Evolutionary conservation across 2,329 filamentous ascomycete genomes (phyloP).

Genomic region (Teratosphaeria zuluensis): DNA sequence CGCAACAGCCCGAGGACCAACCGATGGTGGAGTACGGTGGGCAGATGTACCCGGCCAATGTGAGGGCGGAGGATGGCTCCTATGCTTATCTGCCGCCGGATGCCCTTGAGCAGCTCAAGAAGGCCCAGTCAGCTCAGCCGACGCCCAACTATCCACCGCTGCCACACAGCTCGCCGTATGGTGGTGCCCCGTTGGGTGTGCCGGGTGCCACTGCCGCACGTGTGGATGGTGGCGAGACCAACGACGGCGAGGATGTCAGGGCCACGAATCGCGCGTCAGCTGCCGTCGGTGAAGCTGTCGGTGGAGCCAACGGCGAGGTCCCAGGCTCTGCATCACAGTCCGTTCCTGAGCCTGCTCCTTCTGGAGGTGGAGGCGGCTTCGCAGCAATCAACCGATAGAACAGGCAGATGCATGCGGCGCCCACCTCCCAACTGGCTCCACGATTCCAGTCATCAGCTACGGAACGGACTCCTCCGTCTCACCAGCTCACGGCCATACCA

Average conservation of each 20-base stretch:
- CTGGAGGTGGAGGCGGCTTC: background rate
- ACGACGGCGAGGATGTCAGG: background rate
- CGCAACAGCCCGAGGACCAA: background rate
- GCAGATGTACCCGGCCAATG: background rate
- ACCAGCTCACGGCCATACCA: background rate
- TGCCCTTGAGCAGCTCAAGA: background rate
- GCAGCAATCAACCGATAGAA: background rate
- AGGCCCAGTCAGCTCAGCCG: background rate
- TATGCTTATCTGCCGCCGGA: background rate
- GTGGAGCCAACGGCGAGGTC: background rate
- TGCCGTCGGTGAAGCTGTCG: background rate
- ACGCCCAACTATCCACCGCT: background rate
- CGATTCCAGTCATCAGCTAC: background rate
- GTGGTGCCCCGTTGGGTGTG: conserved; percentile 3
- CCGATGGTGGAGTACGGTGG: background rate
- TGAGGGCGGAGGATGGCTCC: background rate
- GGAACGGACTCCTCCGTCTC: background rate
- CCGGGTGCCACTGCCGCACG: conserved; percentile 1
- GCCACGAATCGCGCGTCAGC: background rate
- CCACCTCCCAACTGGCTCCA: background rate
- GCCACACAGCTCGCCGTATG: background rate
- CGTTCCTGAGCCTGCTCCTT: background rate
- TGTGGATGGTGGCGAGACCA: background rate
- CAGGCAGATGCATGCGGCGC: background rate
- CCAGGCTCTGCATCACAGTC: background rate